Conservation (phyloP, 208 protist genomes). For the Strigomonas galati region DNA sequence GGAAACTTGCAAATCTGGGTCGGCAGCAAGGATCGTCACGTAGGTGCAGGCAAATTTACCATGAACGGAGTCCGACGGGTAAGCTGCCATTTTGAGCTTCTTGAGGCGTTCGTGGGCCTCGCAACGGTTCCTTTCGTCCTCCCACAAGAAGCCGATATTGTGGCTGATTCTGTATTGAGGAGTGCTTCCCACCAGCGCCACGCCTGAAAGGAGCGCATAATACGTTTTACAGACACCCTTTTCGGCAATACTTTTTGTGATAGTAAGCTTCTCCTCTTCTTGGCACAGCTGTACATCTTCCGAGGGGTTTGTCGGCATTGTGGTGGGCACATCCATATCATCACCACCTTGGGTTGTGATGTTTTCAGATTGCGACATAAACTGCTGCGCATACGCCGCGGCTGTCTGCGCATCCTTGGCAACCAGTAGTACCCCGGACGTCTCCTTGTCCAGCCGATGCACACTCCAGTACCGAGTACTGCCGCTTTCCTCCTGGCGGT, state of each 20-base stretch:
- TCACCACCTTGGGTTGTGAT: too few species aligned
- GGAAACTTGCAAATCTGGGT: conserved; percentile 30
- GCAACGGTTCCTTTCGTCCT: conserved; percentile 16
- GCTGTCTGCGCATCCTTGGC: conserved; percentile 14
- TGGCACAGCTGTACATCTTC: too few species aligned
- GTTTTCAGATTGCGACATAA: too few species aligned
- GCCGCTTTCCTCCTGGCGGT: neutral
- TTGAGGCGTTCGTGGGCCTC: conserved; percentile 49
- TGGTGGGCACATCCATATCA: too few species aligned
- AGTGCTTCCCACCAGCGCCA: conserved; percentile 19
- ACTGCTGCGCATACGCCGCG: too few species aligned
- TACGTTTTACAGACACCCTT: conserved; percentile 62
- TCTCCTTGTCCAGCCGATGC: conserved; percentile 89
- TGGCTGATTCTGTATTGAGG: conserved; percentile 15
- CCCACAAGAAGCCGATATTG: conserved; percentile 44
- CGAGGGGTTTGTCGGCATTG: too few species aligned
- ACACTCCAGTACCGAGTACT: conserved; percentile 30
- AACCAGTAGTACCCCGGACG: conserved; percentile 74
- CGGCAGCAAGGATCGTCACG: conserved; percentile 41
- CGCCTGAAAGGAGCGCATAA: conserved; percentile 47
- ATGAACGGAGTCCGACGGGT: neutral
- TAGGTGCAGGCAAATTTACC: conserved; percentile 46
- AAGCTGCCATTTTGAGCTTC: conserved; percentile 80
- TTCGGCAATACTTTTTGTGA: neutral
- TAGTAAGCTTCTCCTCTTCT: too few species aligned